Conservation (phyloP, 495 filamentous ascomycete genomes). For the Cercophora scortea region DNA sequence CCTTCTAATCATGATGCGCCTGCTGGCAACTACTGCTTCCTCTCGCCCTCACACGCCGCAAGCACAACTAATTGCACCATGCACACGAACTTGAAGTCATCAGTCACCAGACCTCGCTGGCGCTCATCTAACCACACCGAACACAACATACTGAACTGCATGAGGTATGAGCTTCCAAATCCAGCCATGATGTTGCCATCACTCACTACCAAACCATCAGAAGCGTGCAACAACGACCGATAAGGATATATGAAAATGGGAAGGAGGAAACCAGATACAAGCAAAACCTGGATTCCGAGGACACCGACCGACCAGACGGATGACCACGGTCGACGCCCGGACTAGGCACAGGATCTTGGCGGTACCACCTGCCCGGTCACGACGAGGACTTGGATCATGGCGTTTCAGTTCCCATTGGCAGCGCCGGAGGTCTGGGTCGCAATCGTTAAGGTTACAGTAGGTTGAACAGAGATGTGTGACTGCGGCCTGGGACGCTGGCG, state of each 20-base stretch:
- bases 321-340: background rate
- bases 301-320: no score
- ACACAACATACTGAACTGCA: background rate
- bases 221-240: background rate
- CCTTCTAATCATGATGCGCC: no score
- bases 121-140: no score
- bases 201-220: background rate
- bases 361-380: slow-evolving; percentile 5
- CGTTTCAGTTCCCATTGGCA: background rate
- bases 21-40: no score
- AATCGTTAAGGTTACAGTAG: background rate
- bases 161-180: slow-evolving; percentile 1
- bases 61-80: no score
- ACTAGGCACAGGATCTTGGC: background rate
- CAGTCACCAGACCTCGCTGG: no score
- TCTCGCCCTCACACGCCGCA: no score
- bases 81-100: no score
- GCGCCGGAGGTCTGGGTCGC: background rate
- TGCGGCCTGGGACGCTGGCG: background rate
- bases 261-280: background rate
- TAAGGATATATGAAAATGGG: background rate
- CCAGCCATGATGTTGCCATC: background rate
- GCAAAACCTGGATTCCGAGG: no score
- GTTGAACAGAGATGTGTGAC: background rate
- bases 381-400: background rate